Percentiles rank a stretch among this genome's conserved stretches.
Conservation (phyloP, 805 yeast genomes). For the Peterozyma toletana region DNA sequence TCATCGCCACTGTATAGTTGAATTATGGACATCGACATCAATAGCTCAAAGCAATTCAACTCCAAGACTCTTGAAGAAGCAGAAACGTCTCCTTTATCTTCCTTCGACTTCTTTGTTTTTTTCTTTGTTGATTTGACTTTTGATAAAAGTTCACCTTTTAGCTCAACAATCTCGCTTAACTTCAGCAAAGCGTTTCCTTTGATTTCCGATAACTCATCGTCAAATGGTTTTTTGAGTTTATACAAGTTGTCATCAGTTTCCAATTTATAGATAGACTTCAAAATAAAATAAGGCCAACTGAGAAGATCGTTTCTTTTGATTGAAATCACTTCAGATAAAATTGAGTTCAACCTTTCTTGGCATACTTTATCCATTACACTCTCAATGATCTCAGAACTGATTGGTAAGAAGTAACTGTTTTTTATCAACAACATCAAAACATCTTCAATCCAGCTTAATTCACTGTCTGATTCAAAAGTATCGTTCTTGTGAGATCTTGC, state of each 20-base stretch:
- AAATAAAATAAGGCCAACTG: constrained; percentile 58
- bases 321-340: constrained; percentile 45
- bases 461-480: neutral
- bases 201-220: constrained; percentile 46
- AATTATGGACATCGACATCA: constrained; percentile 68
- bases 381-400: constrained; percentile 9
- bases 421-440: constrained; percentile 31
- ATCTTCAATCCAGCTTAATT: constrained; percentile 22
- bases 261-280: constrained; percentile 26
- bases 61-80: constrained; percentile 20
- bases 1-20: constrained; percentile 73
- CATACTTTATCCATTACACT: constrained; percentile 33
- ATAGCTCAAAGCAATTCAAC: constrained; percentile 57
- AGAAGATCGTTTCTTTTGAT: constrained; percentile 32
- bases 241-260: constrained; percentile 14
- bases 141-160: constrained; percentile 17
- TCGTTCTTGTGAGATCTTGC: constrained; percentile 8
- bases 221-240: constrained; percentile 32
- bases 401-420: constrained; percentile 30
- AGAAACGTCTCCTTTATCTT: constrained; percentile 7
- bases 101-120: constrained; percentile 6
- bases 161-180: constrained; percentile 34
- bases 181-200: constrained; percentile 41
- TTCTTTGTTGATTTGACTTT: constrained; percentile 11
- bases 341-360: constrained; percentile 60